These are phyloP conservation scores for Tripterygium wilfordii DNA, from an alignment of 177 flowering plant genomes.

Conservation along the genomic window DNA sequence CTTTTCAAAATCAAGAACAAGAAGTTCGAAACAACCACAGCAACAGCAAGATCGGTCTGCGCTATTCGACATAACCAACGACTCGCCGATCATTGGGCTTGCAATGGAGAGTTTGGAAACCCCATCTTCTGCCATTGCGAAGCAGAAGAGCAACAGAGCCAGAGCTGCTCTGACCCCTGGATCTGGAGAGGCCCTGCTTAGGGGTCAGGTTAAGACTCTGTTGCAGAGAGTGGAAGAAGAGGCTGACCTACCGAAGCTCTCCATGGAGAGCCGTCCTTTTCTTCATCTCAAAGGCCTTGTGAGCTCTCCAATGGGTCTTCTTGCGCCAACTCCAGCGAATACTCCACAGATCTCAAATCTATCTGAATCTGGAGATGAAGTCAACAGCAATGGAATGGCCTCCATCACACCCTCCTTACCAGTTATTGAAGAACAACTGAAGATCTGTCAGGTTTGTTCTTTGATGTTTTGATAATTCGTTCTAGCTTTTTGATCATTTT, in stretches of 20 bases:
- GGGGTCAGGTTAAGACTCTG: conserved; percentile 79
- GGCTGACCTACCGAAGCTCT: conserved; percentile 47
- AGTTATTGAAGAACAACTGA: conserved; percentile 15
- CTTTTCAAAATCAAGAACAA: conserved; percentile 35
- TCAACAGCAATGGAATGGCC: neutral
- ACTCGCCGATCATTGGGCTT: conserved; percentile 89
- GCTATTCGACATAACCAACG: conserved; percentile 73
- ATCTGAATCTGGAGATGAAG: neutral
- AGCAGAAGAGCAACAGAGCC: conserved; percentile 20
- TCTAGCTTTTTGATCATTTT: neutral
- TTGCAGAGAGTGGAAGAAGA: conserved; percentile 87
- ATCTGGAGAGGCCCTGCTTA: conserved; percentile 77
- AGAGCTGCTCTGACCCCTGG: conserved; percentile 54
- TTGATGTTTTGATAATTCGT: neutral
- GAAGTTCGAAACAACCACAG: conserved; percentile 24
- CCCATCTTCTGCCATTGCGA: conserved; percentile 39
- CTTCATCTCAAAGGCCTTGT: conserved; percentile 24
- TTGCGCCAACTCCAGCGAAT: conserved; percentile 87
- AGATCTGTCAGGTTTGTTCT: conserved; percentile 26
- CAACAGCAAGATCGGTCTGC: conserved; percentile 44
- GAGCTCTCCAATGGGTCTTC: conserved; percentile 53
- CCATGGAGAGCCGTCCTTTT: conserved; percentile 30
- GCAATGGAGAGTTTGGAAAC: conserved; percentile 48
- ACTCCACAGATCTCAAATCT: conserved; percentile 53
- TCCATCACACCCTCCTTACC: conserved; percentile 7